Evolutionary conservation across 805 yeast genomes (phyloP).

Genomic region (Teunomyces atbi): DNA sequence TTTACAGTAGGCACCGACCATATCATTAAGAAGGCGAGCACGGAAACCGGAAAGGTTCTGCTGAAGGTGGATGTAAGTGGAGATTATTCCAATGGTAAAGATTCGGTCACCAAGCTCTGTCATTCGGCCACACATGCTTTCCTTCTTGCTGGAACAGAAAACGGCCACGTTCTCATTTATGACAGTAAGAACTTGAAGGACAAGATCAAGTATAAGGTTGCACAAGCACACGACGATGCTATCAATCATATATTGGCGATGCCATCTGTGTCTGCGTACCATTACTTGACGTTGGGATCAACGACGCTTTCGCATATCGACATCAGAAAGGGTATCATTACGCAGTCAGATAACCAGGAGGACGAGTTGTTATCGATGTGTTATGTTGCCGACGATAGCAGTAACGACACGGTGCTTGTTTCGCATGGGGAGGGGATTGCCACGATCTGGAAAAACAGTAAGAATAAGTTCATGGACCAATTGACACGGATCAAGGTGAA

Average conservation of each 20-base stretch:
- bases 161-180: constrained; percentile 62
- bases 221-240: constrained; percentile 70
- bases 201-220: constrained; percentile 44
- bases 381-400: constrained; percentile 54
- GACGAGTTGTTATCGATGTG: constrained; percentile 84
- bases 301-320: constrained; percentile 80
- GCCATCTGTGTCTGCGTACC: constrained; percentile 71
- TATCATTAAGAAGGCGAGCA: constrained; percentile 68
- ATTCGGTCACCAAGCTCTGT: constrained; percentile 42
- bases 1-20: constrained; percentile 80
- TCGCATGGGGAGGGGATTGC: constrained; percentile 91
- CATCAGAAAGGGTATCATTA: constrained; percentile 64
- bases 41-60: constrained; percentile 73
- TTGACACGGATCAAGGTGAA: constrained; percentile 69
- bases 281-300: constrained; percentile 76
- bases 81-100: constrained; percentile 21
- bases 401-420: constrained; percentile 64
- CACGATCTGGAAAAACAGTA: constrained; percentile 78
- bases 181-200: constrained; percentile 55
- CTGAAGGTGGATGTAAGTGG: constrained; percentile 43
- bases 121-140: constrained; percentile 48
- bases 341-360: constrained; percentile 83
- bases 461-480: constrained; percentile 74
- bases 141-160: constrained; percentile 63
- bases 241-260: constrained; percentile 71